Conservation (phyloP, 441 rosid genomes). For the Brassica hybrid region DNA sequence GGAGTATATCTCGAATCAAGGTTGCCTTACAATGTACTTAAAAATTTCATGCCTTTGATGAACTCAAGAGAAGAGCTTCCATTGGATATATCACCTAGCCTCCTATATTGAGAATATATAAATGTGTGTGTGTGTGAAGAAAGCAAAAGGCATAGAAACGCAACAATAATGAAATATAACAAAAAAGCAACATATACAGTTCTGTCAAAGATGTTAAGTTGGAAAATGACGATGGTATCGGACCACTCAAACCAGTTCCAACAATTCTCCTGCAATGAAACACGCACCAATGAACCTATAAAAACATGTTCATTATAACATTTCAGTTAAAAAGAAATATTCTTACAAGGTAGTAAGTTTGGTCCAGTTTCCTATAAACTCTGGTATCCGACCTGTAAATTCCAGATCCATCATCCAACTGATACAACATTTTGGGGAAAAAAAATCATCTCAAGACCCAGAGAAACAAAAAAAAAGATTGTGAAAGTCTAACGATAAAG, state of each 20-base stretch:
- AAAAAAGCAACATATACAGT: no score
- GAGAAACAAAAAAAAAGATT: no score
- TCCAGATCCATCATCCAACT: constrained; percentile 12
- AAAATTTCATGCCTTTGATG: constrained; percentile 41
- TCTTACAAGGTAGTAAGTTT: constrained; percentile 53
- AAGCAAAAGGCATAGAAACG: background rate
- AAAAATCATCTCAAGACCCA: no score
- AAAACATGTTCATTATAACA: background rate
- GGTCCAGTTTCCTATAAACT: constrained; percentile 66
- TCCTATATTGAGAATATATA: constrained; percentile 48
- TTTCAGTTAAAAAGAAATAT: background rate
- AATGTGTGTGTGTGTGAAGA: no score
- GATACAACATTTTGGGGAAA: no score
- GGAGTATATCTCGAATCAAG: no score
- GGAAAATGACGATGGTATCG: no score
- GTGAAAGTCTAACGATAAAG: no score
- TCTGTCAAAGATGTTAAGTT: no score
- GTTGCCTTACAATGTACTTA: no score
- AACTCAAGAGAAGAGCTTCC: constrained; percentile 58
- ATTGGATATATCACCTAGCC: constrained; percentile 60
- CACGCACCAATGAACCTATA: constrained; percentile 27
- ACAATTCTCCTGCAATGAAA: constrained; percentile 56
- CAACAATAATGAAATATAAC: background rate
- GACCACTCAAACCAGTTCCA: constrained; percentile 56
- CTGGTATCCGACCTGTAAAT: constrained; percentile 64